These are phyloP conservation scores for Mycocentrospora acerina DNA, from an alignment of 2,329 filamentous ascomycete genomes.

Conservation along the genomic window DNA sequence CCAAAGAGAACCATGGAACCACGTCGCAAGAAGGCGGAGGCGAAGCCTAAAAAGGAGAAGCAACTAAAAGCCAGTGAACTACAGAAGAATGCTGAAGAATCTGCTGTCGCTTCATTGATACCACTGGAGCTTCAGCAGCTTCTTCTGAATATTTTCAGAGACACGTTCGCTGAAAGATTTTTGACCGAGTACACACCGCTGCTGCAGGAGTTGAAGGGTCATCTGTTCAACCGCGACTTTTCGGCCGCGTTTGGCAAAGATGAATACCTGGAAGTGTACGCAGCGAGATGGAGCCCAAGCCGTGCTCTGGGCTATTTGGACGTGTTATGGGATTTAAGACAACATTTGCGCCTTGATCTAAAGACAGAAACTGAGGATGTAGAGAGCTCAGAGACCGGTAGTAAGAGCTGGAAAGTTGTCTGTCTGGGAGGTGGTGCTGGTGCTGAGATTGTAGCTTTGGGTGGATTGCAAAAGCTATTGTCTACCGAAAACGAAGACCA, in stretches of 20 bases:
- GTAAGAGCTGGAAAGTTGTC: constrained; percentile 44
- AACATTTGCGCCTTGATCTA: constrained; percentile 11
- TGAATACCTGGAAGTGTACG: constrained; percentile 78
- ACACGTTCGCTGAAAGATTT: constrained; percentile 55
- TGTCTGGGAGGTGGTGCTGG: constrained; percentile 68
- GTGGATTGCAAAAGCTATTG: constrained; percentile 52
- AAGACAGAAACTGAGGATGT: not conserved
- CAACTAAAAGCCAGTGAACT: constrained; percentile 2
- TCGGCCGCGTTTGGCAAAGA: constrained; percentile 71
- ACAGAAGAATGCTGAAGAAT: constrained; percentile 1
- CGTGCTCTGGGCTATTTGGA: constrained; percentile 79
- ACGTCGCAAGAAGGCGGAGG: constrained; percentile 5
- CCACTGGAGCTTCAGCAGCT: constrained; percentile 64
- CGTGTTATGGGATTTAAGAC: constrained; percentile 49
- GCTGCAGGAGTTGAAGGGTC: constrained; percentile 81
- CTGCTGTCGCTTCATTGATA: constrained; percentile 28
- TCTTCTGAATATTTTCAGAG: constrained; percentile 71
- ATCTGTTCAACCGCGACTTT: constrained; percentile 86
- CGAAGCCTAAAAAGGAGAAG: constrained; percentile 11
- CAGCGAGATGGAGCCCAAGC: constrained; percentile 85
- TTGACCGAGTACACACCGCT: constrained; percentile 53
- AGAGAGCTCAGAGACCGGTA: not conserved
- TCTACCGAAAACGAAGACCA: constrained; percentile 3
- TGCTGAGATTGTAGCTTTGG: constrained; percentile 66
- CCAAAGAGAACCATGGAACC: constrained; percentile 7